Base-by-base conservation (phyloP, 2,329 filamentous ascomycete species). In the Exophiala dermatitidis region DNA sequence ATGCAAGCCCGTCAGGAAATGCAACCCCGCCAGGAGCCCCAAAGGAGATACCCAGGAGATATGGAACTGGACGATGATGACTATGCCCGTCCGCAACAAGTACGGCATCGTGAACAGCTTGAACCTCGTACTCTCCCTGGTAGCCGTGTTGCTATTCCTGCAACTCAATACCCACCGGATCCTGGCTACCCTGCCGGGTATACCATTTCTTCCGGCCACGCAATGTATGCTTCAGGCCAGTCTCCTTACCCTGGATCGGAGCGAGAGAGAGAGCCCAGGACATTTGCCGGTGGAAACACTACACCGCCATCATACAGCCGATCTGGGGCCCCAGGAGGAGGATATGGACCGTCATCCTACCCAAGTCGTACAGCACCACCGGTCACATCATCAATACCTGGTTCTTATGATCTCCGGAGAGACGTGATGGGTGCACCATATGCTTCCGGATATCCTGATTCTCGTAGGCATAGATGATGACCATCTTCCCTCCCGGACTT, bases 11-110 rank as follows among this genome's bases (percentile, higher is more conserved):
- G 46, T 29, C 49, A 56, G 42, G 55, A 60, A 47, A 42, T 42
- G 52, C 52, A 54, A 58, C 53, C 48, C 37, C 53, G 46, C 29
- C 49, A 56, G 42, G 55, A 60, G 45, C 37, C 42, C 36, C 45
- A 52, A 43, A 53, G 52, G 32, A 53, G 56, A 37, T 53, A 56
- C 34, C 53, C 53, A 32, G 52, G 52, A 56, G 53, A 56, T 30
- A 58, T 58, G 59, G 59, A 61, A 46, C 46, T 61, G 46, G 58
- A 60, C 44, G 53, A 58, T 30, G 58, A 60, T 47, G 56, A 60
- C 37, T 57, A 56, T 46, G 44, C 38, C 7, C 54, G 43, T 5
- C 50, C 50, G 28, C n/a, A 42, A 6, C 55, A 47, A 19, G 19
- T 19, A 29, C 49, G 58, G 55, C 50, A 53, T 50, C 55, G 58